A percentile compares a stretch with the other conserved stretches of the same genome.
Evolutionary conservation across 2,329 filamentous ascomycete genomes (phyloP).

Genomic region (Helotiales sp.): DNA sequence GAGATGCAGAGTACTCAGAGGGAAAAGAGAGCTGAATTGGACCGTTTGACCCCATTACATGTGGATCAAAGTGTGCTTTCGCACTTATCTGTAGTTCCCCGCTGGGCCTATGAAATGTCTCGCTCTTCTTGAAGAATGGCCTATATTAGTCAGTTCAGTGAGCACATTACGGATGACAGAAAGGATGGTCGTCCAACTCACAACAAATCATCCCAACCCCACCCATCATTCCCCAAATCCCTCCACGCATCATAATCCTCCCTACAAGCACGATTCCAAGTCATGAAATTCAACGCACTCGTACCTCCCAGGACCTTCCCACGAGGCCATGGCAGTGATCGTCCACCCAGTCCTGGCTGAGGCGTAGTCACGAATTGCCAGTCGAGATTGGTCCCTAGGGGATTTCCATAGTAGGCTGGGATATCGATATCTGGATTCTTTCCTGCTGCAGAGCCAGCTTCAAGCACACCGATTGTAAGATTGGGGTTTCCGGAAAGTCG

Average conservation of each 20-base stretch:
- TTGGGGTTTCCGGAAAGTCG: conserved; percentile 13
- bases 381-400: conserved; percentile 10
- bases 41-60: neutral
- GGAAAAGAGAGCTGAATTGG: neutral
- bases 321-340: conserved; percentile 25
- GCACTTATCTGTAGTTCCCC: neutral
- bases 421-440: conserved; percentile 12
- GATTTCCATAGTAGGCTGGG: conserved; percentile 13
- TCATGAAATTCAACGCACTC: conserved; percentile 38
- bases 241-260: conserved; percentile 41
- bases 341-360: conserved; percentile 6
- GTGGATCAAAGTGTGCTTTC: neutral
- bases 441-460: conserved; percentile 13
- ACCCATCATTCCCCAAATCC: conserved; percentile 24
- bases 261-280: conserved; percentile 22
- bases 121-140: conserved; percentile 8
- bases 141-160: neutral
- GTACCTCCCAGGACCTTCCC: conserved; percentile 38
- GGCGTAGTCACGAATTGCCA: conserved; percentile 16
- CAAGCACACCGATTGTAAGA: conserved; percentile 14
- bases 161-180: neutral
- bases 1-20: neutral
- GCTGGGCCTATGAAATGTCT: neutral
- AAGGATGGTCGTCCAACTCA: conserved; percentile 37
- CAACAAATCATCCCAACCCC: conserved; percentile 38